Base-by-base conservation (phyloP, 306 rosid genomes). In the Mimosa bimucronata region DNA sequence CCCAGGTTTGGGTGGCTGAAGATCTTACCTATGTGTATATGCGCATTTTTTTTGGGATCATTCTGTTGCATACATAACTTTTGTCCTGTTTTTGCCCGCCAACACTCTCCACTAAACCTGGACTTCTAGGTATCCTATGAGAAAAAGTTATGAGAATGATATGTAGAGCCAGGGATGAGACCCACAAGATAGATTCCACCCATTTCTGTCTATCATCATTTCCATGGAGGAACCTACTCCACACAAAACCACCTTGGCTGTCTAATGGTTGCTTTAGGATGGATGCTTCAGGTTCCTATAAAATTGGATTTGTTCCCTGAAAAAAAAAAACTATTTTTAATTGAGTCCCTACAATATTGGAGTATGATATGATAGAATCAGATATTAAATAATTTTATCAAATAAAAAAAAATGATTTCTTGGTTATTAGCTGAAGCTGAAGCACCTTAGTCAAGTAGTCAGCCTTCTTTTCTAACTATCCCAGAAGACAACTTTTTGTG, bases 61-160 rank as follows among this genome's bases (percentile, higher is more conserved):
- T 23, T 40, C 28, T 71, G 16, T 45, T 48, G 64, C 64, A 50
- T 29, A n/a, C 9, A 29, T 19, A 29, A 18, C 19, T 3, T 48
- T 50, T 71, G 75, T 45, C 38, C 7, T 44, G n/a, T n/a, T 45
- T 45, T 44, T 68, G n/a, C 31, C 73, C 11, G 46, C 73, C 73
- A 21, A 40, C 52, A 28, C 52, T 21, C 19, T 41, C 50, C 53
- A 38, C 31, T 25, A 26, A 58, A 23, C 65, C 65, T 23, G 30
- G 31, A 8, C 31, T 11, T 3, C 38, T 23, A 23, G 64, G 64
- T 23, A 21, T 23, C 14, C 64, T 23, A 23, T 57, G 29, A 23
- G 23, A 58, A 55, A 57, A 58, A 58, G 16, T 11, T 29, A 25
- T 3, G 31, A 25, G 30, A 58, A 14, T 55, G 62, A 25, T 10